These are phyloP conservation scores for Thalassiosira mediterranea DNA, from an alignment of 352 stramenopile genomes.

Conservation along the genomic window DNA sequence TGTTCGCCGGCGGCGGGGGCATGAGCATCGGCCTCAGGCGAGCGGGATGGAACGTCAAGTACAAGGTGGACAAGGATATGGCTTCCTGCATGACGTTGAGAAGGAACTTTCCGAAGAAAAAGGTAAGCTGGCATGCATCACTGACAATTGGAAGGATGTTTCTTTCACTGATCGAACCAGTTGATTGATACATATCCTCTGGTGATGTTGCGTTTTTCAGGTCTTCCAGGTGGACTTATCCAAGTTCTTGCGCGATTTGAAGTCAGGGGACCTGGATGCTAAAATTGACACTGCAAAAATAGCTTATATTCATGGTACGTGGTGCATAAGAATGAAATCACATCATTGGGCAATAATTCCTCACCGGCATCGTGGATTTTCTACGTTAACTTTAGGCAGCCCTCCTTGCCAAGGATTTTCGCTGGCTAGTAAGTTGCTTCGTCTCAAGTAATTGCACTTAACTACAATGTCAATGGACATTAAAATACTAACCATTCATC, in stretches of 20 bases:
- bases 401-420: constrained; percentile 56
- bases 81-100: constrained; percentile 32
- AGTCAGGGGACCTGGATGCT: constrained; percentile 1
- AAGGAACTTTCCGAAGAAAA: constrained; percentile 44
- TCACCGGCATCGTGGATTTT: too few species aligned
- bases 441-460: background rate
- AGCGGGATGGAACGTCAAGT: constrained; percentile 40
- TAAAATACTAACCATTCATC: constrained; percentile 11
- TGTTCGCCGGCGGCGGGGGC: constrained; percentile 57
- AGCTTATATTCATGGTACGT: constrained; percentile 29
- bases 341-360: too few species aligned
- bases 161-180: too few species aligned
- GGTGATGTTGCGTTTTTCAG: too few species aligned
- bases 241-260: constrained; percentile 15
- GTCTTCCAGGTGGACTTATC: constrained; percentile 12
- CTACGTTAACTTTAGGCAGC: background rate
- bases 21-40: constrained; percentile 41
- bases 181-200: too few species aligned
- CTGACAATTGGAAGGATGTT: too few species aligned
- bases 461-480: too few species aligned
- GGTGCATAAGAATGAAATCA: background rate
- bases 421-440: constrained; percentile 15
- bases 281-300: constrained; percentile 22
- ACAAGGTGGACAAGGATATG: constrained; percentile 50
- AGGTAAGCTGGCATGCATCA: too few species aligned